Percentiles rank a stretch among this genome's conserved stretches.
Conservation (phyloP, 805 yeast genomes). For the Spathaspora gorwiae region DNA sequence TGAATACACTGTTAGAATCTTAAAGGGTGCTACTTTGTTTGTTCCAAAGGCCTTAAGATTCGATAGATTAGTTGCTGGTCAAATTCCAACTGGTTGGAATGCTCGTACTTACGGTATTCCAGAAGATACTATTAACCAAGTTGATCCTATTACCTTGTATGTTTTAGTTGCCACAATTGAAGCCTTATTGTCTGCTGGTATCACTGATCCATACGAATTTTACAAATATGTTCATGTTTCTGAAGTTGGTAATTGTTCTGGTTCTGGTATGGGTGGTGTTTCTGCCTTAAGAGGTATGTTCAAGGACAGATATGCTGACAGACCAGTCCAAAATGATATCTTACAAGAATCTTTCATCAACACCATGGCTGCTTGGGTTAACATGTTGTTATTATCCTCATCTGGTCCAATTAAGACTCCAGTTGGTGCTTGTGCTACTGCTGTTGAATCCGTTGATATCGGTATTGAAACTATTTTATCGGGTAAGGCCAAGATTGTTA, state of each 20-base stretch:
- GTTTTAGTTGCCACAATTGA: conserved; percentile 93
- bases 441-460: conserved; percentile 93
- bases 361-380: conserved; percentile 99
- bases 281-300: conserved; percentile 96
- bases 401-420: conserved; percentile 99
- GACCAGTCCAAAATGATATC: conserved; percentile 94
- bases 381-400: conserved; percentile 92
- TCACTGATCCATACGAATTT: conserved; percentile 97
- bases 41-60: conserved; percentile 84
- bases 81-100: conserved; percentile 98
- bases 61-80: conserved; percentile 83
- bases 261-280: conserved; percentile 99
- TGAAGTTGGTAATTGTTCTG: conserved; percentile 98
- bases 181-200: conserved; percentile 90
- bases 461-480: conserved; percentile 92
- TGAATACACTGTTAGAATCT: conserved; percentile 82
- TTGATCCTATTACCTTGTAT: conserved; percentile 90
- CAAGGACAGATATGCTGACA: conserved; percentile 87
- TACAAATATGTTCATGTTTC: conserved; percentile 97
- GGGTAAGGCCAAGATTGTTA: conserved; percentile 92
- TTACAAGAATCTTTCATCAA: conserved; percentile 97
- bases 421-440: conserved; percentile 99
- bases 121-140: conserved; percentile 90
- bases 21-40: conserved; percentile 87
- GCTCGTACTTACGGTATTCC: conserved; percentile 92